Evolutionary conservation across 2,329 filamentous ascomycete species (phyloP), one percentile per base, ranked within the genome.

Genomic region (Colletotrichum siamense): DNA sequence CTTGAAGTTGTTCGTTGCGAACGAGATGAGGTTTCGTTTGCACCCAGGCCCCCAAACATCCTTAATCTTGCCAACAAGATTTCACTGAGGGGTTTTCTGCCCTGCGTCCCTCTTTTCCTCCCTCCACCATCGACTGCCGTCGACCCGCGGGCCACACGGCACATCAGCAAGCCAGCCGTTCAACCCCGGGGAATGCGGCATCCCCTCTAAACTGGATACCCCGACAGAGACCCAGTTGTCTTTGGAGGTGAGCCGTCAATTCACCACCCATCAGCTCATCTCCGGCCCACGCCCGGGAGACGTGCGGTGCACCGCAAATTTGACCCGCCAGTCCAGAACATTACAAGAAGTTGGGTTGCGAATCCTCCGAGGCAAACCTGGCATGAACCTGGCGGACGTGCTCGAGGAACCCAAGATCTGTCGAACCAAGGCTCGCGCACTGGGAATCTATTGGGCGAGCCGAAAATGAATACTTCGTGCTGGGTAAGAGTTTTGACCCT

Each of bases 21-120:
- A 59, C 57, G 73, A 76, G 65, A 76, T 73, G 73, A 76, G 70
- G 26, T 52, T 30, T 69, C 24, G 70, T 65, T 73, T 68, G 55
- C 28, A 32, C 28, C 70, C 57, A 49, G 64, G 44, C 62, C 34
- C 34, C 44, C 34, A 64, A 68, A 73, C 70, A 61, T 36, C 70
- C 70, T 76, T 69, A 76, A 76, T 76, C 36, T 73, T 64, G 72
- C 16, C 22, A 30, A 18, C 22, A 57, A 76, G 49, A 57, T 65
- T 65, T 36, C 9, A 8, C 36, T 73, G 57, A 76, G 70, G 26
- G 16, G 28, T 69, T 76, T 69, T 73, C 22, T 65, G 64, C 44
- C 70, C 69, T 44, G 62, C 63, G 55, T 34, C 55, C 36, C 73
- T 63, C 63, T 67, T 72, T 52, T 69, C 32, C 34, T 62, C 18